Conservation (phyloP, 2,329 filamentous ascomycete genomes). For the Phyllosticta capitalensis region DNA sequence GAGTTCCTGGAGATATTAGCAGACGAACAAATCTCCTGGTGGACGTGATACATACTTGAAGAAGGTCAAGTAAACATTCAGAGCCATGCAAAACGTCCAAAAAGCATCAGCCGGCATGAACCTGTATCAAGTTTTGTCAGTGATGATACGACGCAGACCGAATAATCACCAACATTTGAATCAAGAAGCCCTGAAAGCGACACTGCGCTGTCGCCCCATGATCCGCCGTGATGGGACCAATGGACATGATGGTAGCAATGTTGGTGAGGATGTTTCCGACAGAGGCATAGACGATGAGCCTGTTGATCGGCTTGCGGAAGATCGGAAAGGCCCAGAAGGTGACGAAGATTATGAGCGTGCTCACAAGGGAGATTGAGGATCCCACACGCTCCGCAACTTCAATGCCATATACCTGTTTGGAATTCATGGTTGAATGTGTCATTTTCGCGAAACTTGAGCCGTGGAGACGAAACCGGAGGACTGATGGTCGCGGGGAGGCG, state of each 20-base stretch:
- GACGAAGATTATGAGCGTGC: slow-evolving; percentile 60
- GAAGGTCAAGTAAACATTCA: slow-evolving; percentile 76
- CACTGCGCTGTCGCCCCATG: slow-evolving; percentile 54
- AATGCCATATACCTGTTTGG: slow-evolving; percentile 35
- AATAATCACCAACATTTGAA: slow-evolving; percentile 61
- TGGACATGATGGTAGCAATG: slow-evolving; percentile 64
- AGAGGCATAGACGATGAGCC: slow-evolving; percentile 73
- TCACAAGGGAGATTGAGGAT: slow-evolving; percentile 61
- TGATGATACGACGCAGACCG: background rate
- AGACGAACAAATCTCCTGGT: background rate
- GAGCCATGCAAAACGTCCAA: slow-evolving; percentile 74
- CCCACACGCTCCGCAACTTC: slow-evolving; percentile 56
- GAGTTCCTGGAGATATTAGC: slow-evolving; percentile 40
- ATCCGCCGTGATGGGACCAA: slow-evolving; percentile 43
- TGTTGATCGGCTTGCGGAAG: slow-evolving; percentile 81
- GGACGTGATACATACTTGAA: slow-evolving; percentile 37
- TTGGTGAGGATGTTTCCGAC: slow-evolving; percentile 74
- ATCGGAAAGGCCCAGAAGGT: slow-evolving; percentile 59
- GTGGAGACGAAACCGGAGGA: background rate
- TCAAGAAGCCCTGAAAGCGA: slow-evolving; percentile 67
- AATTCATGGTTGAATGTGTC: slow-evolving; percentile 14
- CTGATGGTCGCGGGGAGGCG: background rate
- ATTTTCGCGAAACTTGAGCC: background rate
- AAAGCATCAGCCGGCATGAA: slow-evolving; percentile 68
- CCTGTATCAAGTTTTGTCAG: slow-evolving; percentile 37